Conservation (phyloP, 2,329 filamentous ascomycete species). For the Ploettnerulaceae sp. region DNA sequence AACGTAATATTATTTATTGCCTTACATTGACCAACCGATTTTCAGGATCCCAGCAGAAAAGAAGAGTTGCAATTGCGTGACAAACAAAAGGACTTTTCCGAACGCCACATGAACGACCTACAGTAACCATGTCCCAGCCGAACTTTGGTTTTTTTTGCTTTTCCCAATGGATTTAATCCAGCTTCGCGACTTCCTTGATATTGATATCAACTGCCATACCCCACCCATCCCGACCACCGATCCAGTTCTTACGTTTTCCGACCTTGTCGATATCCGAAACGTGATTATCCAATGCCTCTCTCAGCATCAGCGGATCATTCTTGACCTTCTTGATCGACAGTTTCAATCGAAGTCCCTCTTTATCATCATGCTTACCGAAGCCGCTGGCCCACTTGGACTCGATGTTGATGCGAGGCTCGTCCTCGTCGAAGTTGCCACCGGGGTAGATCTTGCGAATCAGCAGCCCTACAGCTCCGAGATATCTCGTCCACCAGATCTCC, state of each 20-base stretch:
- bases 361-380: constrained; percentile 37
- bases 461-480: constrained; percentile 55
- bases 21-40: too few relatives aligned
- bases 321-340: constrained; percentile 40
- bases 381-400: constrained; percentile 39
- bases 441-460: constrained; percentile 58
- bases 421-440: constrained; percentile 44
- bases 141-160: not conserved
- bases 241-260: constrained; percentile 56
- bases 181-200: constrained; percentile 31
- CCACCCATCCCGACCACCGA: constrained; percentile 35
- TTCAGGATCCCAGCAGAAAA: too few relatives aligned
- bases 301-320: constrained; percentile 37
- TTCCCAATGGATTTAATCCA: not conserved
- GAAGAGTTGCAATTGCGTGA: too few relatives aligned
- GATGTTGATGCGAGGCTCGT: constrained; percentile 39
- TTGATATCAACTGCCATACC: constrained; percentile 37
- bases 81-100: not conserved
- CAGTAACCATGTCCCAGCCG: too few relatives aligned
- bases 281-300: constrained; percentile 39
- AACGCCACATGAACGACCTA: not conserved
- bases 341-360: constrained; percentile 41
- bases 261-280: constrained; percentile 46
- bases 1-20: too few relatives aligned
- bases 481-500: constrained; percentile 61